These are phyloP conservation scores for Chaetomium tenue DNA, from an alignment of 495 filamentous ascomycete genomes.

Conservation along the genomic window DNA sequence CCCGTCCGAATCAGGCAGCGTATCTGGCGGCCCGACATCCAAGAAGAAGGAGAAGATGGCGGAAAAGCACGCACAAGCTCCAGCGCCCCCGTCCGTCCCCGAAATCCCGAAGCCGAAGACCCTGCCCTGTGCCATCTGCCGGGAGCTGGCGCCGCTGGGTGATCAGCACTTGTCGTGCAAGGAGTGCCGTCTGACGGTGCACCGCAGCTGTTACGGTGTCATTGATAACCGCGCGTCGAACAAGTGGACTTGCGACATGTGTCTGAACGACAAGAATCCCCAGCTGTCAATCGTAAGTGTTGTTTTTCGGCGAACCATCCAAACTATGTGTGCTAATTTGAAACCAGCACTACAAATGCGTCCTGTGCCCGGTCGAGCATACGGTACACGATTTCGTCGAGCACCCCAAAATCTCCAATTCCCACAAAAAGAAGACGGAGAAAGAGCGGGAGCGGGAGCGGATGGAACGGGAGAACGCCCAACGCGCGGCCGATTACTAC, in stretches of 20 bases:
- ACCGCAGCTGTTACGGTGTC: constrained; percentile 88
- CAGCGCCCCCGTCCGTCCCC: constrained; percentile 56
- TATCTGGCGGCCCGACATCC: constrained; percentile 29
- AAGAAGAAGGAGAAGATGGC: constrained; percentile 69
- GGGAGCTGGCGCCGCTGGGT: constrained; percentile 64
- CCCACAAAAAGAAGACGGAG: constrained; percentile 83
- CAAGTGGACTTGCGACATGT: constrained; percentile 97
- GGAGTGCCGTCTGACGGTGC: constrained; percentile 89
- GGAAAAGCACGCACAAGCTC: constrained; percentile 25
- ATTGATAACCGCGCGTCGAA: constrained; percentile 61
- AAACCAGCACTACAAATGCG: constrained; percentile 77
- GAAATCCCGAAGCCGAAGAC: constrained; percentile 73
- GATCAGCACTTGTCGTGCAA: constrained; percentile 74
- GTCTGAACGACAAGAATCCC: constrained; percentile 84
- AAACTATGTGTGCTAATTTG: constrained; percentile 24
- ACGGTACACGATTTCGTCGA: constrained; percentile 81
- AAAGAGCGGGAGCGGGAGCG: constrained; percentile 87
- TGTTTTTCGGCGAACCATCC: not conserved
- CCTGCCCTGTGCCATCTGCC: constrained; percentile 83
- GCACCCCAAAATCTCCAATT: constrained; percentile 63
- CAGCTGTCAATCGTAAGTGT: constrained; percentile 74
- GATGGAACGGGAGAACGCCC: constrained; percentile 74
- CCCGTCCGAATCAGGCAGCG: constrained; percentile 35
- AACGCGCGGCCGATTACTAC: constrained; percentile 71
- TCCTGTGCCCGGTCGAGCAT: constrained; percentile 76